Percentiles rank a stretch among this genome's conserved stretches.
Evolutionary conservation across 805 yeast species (phyloP).

Genomic region (Suhomyces faveliae): DNA sequence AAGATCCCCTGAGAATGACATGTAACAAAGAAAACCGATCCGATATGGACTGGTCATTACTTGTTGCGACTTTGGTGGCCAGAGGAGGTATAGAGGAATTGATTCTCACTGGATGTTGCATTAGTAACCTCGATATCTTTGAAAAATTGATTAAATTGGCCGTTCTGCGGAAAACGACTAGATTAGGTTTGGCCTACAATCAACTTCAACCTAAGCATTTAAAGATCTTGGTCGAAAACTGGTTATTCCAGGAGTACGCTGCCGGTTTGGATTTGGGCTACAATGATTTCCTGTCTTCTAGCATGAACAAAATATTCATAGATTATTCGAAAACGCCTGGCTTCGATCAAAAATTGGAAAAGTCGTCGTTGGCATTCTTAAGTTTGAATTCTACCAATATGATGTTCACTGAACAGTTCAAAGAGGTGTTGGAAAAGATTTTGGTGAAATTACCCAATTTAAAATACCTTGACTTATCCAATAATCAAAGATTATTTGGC

Average conservation of each 20-base stretch:
- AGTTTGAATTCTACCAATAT: conserved; percentile 68
- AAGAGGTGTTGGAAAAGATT: conserved; percentile 49
- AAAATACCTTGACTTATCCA: conserved; percentile 73
- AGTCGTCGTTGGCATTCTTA: conserved; percentile 39
- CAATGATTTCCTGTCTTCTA: conserved; percentile 56
- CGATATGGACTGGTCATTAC: conserved; percentile 78
- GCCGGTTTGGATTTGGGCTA: conserved; percentile 83
- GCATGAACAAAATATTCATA: conserved; percentile 36
- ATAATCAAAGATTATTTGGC: conserved; percentile 67
- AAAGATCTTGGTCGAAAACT: conserved; percentile 49
- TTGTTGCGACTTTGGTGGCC: conserved; percentile 64
- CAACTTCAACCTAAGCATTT: conserved; percentile 62
- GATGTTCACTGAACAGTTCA: conserved; percentile 46
- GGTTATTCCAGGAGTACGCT: conserved; percentile 51
- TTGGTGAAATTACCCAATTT: conserved; percentile 56
- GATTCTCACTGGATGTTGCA: conserved; percentile 73
- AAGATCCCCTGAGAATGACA: conserved; percentile 39
- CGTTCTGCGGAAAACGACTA: conserved; percentile 50
- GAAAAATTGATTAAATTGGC: conserved; percentile 56
- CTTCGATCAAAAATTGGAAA: conserved; percentile 18
- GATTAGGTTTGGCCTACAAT: conserved; percentile 77
- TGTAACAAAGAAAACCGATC: conserved; percentile 58
- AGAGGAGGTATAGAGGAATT: conserved; percentile 80
- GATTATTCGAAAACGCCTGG: conserved; percentile 25
- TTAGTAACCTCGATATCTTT: conserved; percentile 54